Conservation (phyloP, 164 flowering plant species). For the Magnolia kwangsiensis region DNA sequence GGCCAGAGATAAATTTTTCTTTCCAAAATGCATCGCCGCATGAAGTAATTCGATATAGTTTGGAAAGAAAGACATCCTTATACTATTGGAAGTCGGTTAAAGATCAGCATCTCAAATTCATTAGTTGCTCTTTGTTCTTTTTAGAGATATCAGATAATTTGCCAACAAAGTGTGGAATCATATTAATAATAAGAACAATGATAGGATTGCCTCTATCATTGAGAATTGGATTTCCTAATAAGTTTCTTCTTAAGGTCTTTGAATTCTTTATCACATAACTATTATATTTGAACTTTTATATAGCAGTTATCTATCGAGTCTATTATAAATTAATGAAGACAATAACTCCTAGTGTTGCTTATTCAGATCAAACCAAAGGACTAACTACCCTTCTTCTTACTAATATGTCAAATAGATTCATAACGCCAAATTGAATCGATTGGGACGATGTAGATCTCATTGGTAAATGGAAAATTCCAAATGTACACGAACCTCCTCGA, state of each 20-base stretch:
- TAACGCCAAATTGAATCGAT: neutral
- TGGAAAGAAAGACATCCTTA: neutral
- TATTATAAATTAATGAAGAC: neutral
- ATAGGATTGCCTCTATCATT: too few relatives aligned
- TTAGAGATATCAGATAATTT: too few relatives aligned
- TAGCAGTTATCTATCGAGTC: neutral
- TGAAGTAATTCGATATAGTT: too few relatives aligned
- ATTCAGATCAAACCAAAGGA: neutral
- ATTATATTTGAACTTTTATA: too few relatives aligned
- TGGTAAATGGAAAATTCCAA: neutral
- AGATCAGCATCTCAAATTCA: neutral
- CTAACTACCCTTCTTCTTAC: neutral
- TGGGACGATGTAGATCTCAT: neutral
- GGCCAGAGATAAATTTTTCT: too few relatives aligned
- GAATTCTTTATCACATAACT: too few relatives aligned
- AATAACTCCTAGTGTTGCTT: neutral
- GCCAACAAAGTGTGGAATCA: too few relatives aligned
- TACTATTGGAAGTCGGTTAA: neutral
- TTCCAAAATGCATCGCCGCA: too few relatives aligned
- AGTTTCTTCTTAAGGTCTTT: too few relatives aligned
- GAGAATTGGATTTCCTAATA: too few relatives aligned
- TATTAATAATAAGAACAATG: too few relatives aligned
- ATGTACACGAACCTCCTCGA: neutral
- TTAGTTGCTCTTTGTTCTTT: too few relatives aligned
- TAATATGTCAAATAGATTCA: neutral